A percentile compares a stretch with the other conserved stretches of the same genome.
These are phyloP conservation scores for Hypseocharis bilobata DNA, from an alignment of 441 rosid species.

Conservation along the genomic window DNA sequence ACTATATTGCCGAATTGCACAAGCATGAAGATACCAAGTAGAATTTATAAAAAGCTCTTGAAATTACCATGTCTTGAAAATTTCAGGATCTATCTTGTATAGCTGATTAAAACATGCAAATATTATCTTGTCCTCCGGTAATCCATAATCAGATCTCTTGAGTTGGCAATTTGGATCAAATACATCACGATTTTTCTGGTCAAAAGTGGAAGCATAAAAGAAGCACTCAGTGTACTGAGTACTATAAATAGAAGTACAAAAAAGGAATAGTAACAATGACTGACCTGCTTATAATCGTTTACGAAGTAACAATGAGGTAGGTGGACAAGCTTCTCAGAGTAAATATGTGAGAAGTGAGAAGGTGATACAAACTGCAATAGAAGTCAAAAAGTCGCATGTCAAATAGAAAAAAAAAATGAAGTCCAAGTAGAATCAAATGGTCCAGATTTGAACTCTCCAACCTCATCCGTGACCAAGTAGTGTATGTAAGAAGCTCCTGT, in stretches of 20 bases:
- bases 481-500: conserved; percentile 91
- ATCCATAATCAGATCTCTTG: conserved; percentile 82
- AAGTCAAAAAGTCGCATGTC: conserved; percentile 19
- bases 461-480: conserved; percentile 97
- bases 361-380: conserved; percentile 85
- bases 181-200: conserved; percentile 87
- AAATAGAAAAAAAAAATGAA: not conserved
- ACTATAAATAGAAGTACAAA: not conserved
- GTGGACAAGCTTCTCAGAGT: conserved; percentile 95
- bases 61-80: conserved; percentile 72
- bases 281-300: conserved; percentile 92
- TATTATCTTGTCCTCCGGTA: conserved; percentile 89
- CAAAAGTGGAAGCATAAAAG: conserved; percentile 4
- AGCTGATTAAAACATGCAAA: conserved; percentile 98
- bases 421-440: not conserved
- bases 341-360: conserved; percentile 52
- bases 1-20: not conserved
- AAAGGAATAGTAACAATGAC: conserved; percentile 8
- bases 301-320: conserved; percentile 97
- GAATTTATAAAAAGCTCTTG: not conserved
- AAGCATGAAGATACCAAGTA: not conserved
- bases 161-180: conserved; percentile 66
- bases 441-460: conserved; percentile 18
- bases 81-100: conserved; percentile 98
- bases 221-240: not conserved